Base-by-base conservation (phyloP, 495 filamentous ascomycete species). In the Aspergillus steynii region DNA sequence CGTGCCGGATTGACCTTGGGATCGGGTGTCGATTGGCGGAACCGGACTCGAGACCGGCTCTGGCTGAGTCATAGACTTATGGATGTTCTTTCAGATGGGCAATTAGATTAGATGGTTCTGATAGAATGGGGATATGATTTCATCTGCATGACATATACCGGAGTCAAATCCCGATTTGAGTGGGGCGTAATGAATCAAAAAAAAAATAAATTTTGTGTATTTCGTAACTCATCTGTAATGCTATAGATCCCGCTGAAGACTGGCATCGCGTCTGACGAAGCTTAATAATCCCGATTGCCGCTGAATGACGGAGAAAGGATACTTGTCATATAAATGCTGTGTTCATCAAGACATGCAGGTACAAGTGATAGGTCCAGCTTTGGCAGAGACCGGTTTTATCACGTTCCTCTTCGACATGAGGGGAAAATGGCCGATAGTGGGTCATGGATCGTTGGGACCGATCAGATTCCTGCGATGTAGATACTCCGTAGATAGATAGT, bases 401-500 rank as follows among this genome's bases (percentile, higher is more conserved):
- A 42, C 53, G 53, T 55, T 42, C 4, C 6, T 50, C 15, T 28
- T 51, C 50, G 20, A 42, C 20, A 29, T 26, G 34, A n/a, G 32
- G 25, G 20, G 28, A 55, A 55, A 55, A 55, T 55, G n/a, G 31
- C 53, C 53, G 53, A 55, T 45, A 26, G 53, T 55, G 53, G 53
- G 53, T 55, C 53, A 55, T 5, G 9, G 31, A 45, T 55, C 15
- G 53, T 6, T 45, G 34, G 5, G 9, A 42, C 37, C 37, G 37
- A 42, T 42, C 37, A 42, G 37, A 42, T 42, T 42, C 37, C 25
- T n/a, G 31, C n/a, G 42, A 9, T 32, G 52, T 37, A n/a, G 52
- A 29, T 54, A 29, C 20, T 32, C 15, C 1, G 28, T 20, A 20
- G 20, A 54, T 12, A 20, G 1, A 26, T 2, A 49, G 46, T n/a